These are phyloP conservation scores for Castanea crenata DNA, from an alignment of 306 rosid genomes.

Conservation along the genomic window DNA sequence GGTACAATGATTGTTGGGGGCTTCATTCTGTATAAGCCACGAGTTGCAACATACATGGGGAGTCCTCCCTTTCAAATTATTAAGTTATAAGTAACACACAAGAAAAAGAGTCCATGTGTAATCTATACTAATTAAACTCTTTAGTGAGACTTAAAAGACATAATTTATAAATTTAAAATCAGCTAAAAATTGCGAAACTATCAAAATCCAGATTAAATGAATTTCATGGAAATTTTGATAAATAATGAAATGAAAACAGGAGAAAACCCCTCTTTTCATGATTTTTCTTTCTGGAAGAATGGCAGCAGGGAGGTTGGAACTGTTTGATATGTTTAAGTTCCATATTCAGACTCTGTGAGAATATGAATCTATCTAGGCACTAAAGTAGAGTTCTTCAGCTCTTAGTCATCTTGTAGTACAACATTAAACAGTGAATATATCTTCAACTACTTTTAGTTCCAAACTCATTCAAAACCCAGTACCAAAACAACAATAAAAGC, in stretches of 20 bases:
- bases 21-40: conserved; percentile 79
- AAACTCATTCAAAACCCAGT: neutral
- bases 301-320: neutral
- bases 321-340: neutral
- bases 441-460: too few relatives aligned
- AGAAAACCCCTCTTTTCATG: neutral
- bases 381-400: neutral
- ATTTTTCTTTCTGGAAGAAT: neutral
- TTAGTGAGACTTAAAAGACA: too few relatives aligned
- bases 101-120: neutral
- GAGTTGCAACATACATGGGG: conserved; percentile 90
- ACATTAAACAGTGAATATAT: neutral
- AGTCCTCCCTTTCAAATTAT: conserved; percentile 70
- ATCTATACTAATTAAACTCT: neutral
- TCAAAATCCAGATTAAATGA: neutral
- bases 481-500: neutral
- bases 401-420: neutral
- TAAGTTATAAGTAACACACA: neutral
- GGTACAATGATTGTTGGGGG: conserved; percentile 89
- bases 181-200: neutral
- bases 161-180: neutral
- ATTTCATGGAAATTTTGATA: neutral
- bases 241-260: neutral
- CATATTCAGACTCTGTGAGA: neutral
- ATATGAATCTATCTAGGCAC: too few relatives aligned